phyloP scores from a whole-genome alignment of 1,284 basidiomycete species.

The Meripilus lineatus region DNA sequence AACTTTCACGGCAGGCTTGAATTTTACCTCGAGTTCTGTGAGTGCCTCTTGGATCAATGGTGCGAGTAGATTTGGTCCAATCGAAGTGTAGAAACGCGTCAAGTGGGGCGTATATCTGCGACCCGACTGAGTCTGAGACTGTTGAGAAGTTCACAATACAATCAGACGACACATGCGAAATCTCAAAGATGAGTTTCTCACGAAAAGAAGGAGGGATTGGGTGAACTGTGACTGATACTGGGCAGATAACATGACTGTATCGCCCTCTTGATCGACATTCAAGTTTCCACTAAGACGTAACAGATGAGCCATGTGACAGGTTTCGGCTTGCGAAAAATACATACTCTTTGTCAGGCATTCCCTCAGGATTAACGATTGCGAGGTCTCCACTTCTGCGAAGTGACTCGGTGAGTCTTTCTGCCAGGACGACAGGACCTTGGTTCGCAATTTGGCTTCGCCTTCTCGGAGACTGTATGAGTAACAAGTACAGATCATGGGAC shows the following conservation, averaged over 20 bases:
- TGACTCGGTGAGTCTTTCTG: slow-evolving; percentile 65
- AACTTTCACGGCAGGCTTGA: slow-evolving; percentile 34
- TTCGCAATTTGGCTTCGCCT: slow-evolving; percentile 71
- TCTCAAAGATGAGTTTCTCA: too few species aligned
- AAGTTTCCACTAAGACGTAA: slow-evolving; percentile 10
- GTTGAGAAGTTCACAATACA: too few species aligned
- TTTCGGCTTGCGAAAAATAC: background rate
- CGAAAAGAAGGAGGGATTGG: slow-evolving; percentile 56
- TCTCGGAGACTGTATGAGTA: slow-evolving; percentile 3
- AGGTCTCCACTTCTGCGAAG: slow-evolving; percentile 67
- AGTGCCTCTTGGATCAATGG: slow-evolving; percentile 49
- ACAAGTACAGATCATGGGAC: slow-evolving; percentile 2
- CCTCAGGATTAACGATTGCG: slow-evolving; percentile 59
- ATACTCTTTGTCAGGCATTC: background rate
- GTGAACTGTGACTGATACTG: slow-evolving; percentile 50
- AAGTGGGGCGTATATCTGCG: slow-evolving; percentile 62
- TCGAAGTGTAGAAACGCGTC: slow-evolving; percentile 70
- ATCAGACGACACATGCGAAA: too few species aligned
- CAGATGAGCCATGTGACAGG: background rate
- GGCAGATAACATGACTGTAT: slow-evolving; percentile 48
- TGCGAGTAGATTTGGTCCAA: slow-evolving; percentile 48
- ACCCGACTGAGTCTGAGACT: slow-evolving; percentile 76
- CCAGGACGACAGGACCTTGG: slow-evolving; percentile 48
- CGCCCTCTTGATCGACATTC: slow-evolving; percentile 44
- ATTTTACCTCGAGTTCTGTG: slow-evolving; percentile 42